Conservation (phyloP, 148 eudicot species). For the Rhododendron simsii region DNA sequence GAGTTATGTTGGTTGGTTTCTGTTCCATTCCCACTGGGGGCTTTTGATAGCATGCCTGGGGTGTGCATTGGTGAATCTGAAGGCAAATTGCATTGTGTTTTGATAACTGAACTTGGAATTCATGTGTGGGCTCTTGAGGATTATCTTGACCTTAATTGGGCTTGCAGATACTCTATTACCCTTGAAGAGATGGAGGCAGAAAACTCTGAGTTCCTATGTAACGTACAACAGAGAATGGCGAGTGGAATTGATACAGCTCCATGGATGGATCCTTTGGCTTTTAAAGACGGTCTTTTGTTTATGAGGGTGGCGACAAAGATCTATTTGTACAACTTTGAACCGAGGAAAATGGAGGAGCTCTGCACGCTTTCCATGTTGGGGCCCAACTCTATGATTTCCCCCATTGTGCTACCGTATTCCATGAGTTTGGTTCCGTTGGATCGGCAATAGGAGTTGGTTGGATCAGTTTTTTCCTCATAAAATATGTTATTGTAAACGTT, state of each 20-base stretch:
- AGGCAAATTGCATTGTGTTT: slow-evolving; percentile 26
- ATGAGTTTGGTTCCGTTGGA: slow-evolving; percentile 34
- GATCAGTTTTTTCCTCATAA: neutral
- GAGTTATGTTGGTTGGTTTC: slow-evolving; percentile 29
- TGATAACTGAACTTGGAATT: slow-evolving; percentile 32
- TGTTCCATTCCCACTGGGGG: slow-evolving; percentile 21
- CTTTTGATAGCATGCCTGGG: slow-evolving; percentile 15
- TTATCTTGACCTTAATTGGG: slow-evolving; percentile 28
- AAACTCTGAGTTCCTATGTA: slow-evolving; percentile 19
- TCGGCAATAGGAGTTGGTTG: neutral
- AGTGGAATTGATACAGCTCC: neutral
- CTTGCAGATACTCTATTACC: slow-evolving; percentile 9
- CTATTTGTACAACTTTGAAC: slow-evolving; percentile 22
- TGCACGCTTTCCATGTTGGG: slow-evolving; percentile 30
- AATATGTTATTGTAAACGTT: neutral
- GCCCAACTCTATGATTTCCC: slow-evolving; percentile 20
- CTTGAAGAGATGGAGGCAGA: slow-evolving; percentile 30
- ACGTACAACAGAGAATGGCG: slow-evolving; percentile 9
- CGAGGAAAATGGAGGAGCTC: slow-evolving; percentile 25
- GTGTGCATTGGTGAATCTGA: slow-evolving; percentile 40
- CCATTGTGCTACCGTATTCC: slow-evolving; percentile 35
- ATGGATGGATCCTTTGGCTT: slow-evolving; percentile 33
- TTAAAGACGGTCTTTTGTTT: slow-evolving; percentile 29
- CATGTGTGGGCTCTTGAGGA: slow-evolving; percentile 41
- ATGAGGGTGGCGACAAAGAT: slow-evolving; percentile 21